A percentile compares a stretch with the other conserved stretches of the same genome.
Conservation (phyloP, 139 green algal species). For the Eudorina sp. region DNA sequence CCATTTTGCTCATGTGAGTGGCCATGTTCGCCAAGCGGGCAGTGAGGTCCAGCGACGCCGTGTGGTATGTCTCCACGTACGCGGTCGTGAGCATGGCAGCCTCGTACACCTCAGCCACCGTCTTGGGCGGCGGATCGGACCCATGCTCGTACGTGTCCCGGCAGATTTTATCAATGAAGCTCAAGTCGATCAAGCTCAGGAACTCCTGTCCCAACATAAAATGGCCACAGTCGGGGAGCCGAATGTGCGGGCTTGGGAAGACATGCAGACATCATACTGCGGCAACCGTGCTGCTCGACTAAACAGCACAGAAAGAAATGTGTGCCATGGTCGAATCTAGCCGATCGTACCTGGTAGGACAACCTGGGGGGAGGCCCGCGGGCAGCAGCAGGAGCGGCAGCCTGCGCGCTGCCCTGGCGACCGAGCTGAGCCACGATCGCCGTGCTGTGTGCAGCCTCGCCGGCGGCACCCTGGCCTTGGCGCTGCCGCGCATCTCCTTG, state of each 20-base stretch:
- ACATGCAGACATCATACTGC: too few relatives aligned
- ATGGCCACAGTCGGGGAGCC: too few relatives aligned
- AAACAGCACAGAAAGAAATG: too few relatives aligned
- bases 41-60: conserved; percentile 12
- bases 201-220: too few relatives aligned
- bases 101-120: conserved; percentile 46
- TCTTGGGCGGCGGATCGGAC: conserved; percentile 34
- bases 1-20: conserved; percentile 35
- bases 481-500: not conserved
- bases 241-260: too few relatives aligned
- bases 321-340: too few relatives aligned
- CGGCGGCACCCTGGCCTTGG: not conserved
- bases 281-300: too few relatives aligned
- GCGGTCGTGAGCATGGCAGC: not conserved
- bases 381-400: too few relatives aligned
- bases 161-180: conserved; percentile 41
- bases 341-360: too few relatives aligned
- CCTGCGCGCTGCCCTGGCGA: too few relatives aligned
- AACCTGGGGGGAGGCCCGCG: too few relatives aligned
- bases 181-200: conserved; percentile 17
- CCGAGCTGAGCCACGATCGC: too few relatives aligned
- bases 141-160: conserved; percentile 21
- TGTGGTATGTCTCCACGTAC: conserved; percentile 5
- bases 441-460: not conserved
- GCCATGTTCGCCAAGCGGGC: not conserved